phyloP scores from a whole-genome alignment of 176 grass and related monocot species.

The Raddia distichophylla region DNA sequence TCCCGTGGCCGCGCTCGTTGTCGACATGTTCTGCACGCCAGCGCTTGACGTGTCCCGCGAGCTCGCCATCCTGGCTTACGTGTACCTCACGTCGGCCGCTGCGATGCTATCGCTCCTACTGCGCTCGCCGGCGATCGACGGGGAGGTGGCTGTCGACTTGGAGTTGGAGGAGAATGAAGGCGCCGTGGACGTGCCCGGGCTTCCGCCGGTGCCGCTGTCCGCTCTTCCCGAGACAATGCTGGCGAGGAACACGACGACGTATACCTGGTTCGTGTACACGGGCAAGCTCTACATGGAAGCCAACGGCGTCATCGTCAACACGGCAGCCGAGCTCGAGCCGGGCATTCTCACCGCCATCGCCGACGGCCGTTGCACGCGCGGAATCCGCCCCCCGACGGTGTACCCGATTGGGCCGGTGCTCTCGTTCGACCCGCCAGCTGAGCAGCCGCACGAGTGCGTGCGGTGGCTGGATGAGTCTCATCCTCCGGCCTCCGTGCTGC shows the following conservation, averaged over 20 bases:
- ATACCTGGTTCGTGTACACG: slow-evolving; percentile 37
- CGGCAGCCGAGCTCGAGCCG: background rate
- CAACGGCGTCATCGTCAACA: slow-evolving; percentile 52
- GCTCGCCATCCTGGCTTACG: slow-evolving; percentile 41
- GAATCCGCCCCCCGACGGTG: slow-evolving; percentile 7
- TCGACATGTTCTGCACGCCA: slow-evolving; percentile 52
- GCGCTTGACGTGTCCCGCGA: slow-evolving; percentile 43
- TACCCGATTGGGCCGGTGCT: slow-evolving; percentile 41
- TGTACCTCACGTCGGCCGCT: slow-evolving; percentile 35
- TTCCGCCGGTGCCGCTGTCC: slow-evolving; percentile 27
- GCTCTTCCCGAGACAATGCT: slow-evolving; percentile 31
- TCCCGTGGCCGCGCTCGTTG: slow-evolving; percentile 32
- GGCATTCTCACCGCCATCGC: slow-evolving; percentile 15
- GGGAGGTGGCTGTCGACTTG: slow-evolving; percentile 4
- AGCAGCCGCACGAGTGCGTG: slow-evolving; percentile 41
- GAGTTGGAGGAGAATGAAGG: slow-evolving; percentile 27
- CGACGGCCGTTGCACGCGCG: background rate
- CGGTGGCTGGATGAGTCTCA: slow-evolving; percentile 48
- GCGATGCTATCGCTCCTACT: slow-evolving; percentile 41
- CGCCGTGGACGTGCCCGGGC: slow-evolving; percentile 18
- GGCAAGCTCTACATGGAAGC: slow-evolving; percentile 27
- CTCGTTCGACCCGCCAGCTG: background rate
- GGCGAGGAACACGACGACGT: slow-evolving; percentile 27
- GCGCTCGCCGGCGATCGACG: slow-evolving; percentile 24
- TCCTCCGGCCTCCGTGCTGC: slow-evolving; percentile 38